phyloP scores from a whole-genome alignment of 139 green algal genomes.

The Parachlorella kessleri region DNA sequence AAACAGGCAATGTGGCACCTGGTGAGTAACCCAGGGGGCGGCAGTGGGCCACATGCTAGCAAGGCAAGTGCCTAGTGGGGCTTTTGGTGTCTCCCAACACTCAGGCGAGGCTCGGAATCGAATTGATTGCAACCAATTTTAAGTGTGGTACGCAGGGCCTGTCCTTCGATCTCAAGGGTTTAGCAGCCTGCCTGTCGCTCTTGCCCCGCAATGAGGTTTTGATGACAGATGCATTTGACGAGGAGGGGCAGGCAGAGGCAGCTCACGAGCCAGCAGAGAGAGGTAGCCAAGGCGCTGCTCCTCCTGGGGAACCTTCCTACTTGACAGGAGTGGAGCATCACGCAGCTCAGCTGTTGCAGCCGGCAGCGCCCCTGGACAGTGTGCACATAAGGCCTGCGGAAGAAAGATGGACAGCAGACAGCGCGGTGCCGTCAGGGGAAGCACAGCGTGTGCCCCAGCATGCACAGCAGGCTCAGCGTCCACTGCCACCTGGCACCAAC shows the following conservation, averaged over 20 bases:
- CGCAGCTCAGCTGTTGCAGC: background rate
- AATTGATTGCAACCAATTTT: background rate
- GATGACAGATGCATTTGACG: constrained; percentile 17
- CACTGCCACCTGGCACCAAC: too few species aligned
- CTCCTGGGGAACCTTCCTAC: background rate
- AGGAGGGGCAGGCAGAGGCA: background rate
- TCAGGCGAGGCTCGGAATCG: background rate
- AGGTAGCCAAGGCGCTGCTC: background rate
- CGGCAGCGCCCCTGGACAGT: background rate
- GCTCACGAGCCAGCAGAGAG: background rate
- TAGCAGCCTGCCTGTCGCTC: constrained; percentile 19
- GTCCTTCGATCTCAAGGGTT: constrained; percentile 27
- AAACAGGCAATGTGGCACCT: background rate
- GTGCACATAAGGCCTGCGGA: background rate
- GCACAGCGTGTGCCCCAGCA: background rate
- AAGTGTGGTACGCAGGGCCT: constrained; percentile 7
- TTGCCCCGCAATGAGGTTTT: constrained; percentile 17
- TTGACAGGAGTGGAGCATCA: background rate
- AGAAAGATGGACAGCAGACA: background rate
- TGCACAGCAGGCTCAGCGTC: background rate
- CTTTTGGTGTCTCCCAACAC: background rate
- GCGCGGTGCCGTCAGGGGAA: background rate
- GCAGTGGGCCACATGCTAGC: background rate
- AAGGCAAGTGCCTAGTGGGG: too few species aligned
- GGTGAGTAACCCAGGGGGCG: background rate